Percentiles rank a stretch among this genome's conserved stretches.
These are phyloP conservation scores for Lepiota subincarnata DNA, from an alignment of 768 basidiomycete species.

Conservation along the genomic window DNA sequence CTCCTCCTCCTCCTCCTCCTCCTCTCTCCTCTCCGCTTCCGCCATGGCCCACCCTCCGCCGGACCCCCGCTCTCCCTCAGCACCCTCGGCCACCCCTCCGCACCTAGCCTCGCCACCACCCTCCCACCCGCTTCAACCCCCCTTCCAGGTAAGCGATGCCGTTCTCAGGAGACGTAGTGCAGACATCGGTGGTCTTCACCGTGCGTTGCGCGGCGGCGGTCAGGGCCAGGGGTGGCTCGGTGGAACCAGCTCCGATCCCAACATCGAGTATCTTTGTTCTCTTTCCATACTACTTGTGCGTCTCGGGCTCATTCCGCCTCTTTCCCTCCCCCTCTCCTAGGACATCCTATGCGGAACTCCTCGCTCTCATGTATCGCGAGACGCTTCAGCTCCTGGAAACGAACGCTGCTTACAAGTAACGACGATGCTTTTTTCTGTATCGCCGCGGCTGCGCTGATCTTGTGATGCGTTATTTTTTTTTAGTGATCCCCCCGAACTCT, in stretches of 20 bases:
- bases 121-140: background rate
- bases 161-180: slow-evolving; percentile 58
- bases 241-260: slow-evolving; percentile 27
- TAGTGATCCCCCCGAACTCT: slow-evolving; percentile 46
- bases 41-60: background rate
- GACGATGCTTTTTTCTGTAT: too few relatives aligned
- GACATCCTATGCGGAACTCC: slow-evolving; percentile 72
- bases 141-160: slow-evolving; percentile 5
- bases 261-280: slow-evolving; percentile 46
- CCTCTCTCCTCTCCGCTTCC: background rate
- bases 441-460: background rate
- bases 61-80: background rate
- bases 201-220: slow-evolving; percentile 62
- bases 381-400: slow-evolving; percentile 36
- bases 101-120: slow-evolving; percentile 1
- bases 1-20: slow-evolving; percentile 10
- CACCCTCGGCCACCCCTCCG: slow-evolving; percentile 14
- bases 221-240: slow-evolving; percentile 70
- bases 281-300: slow-evolving; percentile 10
- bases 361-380: slow-evolving; percentile 82
- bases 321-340: slow-evolving; percentile 19
- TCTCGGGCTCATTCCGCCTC: slow-evolving; percentile 1
- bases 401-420: slow-evolving; percentile 62
- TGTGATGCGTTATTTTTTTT: too few relatives aligned
- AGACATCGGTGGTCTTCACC: slow-evolving; percentile 84